Conservation (phyloP, 352 stramenopile species). For the Globisporangium nunn region DNA sequence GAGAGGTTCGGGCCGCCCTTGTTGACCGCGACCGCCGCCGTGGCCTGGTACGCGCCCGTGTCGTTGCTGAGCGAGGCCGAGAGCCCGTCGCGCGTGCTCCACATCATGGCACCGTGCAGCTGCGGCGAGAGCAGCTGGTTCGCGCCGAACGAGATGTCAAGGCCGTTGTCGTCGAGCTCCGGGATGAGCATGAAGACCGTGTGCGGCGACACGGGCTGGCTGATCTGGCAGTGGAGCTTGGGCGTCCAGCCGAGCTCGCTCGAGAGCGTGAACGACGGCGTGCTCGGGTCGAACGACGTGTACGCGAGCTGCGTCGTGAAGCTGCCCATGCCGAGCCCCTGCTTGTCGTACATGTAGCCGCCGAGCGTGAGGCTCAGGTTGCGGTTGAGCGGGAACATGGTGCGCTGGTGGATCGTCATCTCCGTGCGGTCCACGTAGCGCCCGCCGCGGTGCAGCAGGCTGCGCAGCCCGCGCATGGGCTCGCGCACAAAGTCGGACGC, state of each 20-base stretch:
- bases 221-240: conserved; percentile 69
- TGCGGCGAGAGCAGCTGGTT: conserved; percentile 59
- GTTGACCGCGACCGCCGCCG: conserved; percentile 38
- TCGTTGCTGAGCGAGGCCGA: conserved; percentile 57
- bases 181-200: conserved; percentile 74
- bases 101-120: conserved; percentile 75
- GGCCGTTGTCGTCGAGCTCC: conserved; percentile 58
- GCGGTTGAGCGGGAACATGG: conserved; percentile 50
- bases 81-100: conserved; percentile 67
- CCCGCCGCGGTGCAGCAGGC: conserved; percentile 35
- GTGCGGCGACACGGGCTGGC: conserved; percentile 58
- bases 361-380: conserved; percentile 57
- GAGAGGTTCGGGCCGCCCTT: conserved; percentile 45
- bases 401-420: conserved; percentile 79
- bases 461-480: conserved; percentile 49
- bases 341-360: conserved; percentile 82
- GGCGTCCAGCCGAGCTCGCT: conserved; percentile 74
- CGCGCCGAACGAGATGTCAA: conserved; percentile 65
- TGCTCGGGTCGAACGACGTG: conserved; percentile 52
- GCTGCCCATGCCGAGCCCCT: conserved; percentile 58
- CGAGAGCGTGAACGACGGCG: conserved; percentile 49
- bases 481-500: conserved; percentile 61
- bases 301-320: conserved; percentile 63
- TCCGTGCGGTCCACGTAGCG: conserved; percentile 56
- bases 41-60: conserved; percentile 28